Evolutionary conservation across 768 basidiomycete species (phyloP).

Genomic region (Lanmaoa pseudosensibilis): DNA sequence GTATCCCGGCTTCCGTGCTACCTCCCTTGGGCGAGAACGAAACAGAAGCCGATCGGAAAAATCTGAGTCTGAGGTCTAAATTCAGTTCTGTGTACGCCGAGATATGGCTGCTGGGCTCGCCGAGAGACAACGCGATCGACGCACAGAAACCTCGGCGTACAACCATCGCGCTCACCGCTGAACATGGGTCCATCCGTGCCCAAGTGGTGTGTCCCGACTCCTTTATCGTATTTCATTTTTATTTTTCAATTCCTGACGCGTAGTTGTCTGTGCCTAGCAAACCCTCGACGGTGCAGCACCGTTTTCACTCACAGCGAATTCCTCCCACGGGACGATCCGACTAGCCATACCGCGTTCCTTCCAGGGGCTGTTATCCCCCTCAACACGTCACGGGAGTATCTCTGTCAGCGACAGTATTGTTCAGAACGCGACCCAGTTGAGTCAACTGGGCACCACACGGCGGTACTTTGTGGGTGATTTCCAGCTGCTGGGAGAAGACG

Average conservation of each 20-base stretch:
- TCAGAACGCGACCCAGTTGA: slow-evolving; percentile 20
- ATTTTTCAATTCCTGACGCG: neutral
- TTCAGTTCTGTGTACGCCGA: slow-evolving; percentile 41
- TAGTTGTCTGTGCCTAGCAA: slow-evolving; percentile 1
- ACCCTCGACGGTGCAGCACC: slow-evolving; percentile 13
- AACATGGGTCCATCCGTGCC: slow-evolving; percentile 15
- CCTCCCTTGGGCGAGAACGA: slow-evolving; percentile 38
- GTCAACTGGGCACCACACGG: slow-evolving; percentile 16
- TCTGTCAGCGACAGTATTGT: slow-evolving; percentile 14
- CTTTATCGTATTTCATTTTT: no score
- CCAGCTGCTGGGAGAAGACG: slow-evolving; percentile 7
- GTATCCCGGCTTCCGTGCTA: slow-evolving; percentile 40
- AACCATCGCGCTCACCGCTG: slow-evolving; percentile 21
- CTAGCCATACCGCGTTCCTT: slow-evolving; percentile 25
- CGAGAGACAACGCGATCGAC: neutral
- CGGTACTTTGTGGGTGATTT: slow-evolving; percentile 32
- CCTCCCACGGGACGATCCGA: slow-evolving; percentile 15
- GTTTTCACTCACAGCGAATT: slow-evolving; percentile 13
- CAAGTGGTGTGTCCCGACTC: slow-evolving; percentile 27
- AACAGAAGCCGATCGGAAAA: slow-evolving; percentile 40
- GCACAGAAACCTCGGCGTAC: slow-evolving; percentile 17
- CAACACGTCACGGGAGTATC: slow-evolving; percentile 20
- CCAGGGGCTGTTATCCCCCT: slow-evolving; percentile 17
- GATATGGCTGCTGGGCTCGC: slow-evolving; percentile 35
- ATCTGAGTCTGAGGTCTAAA: slow-evolving; percentile 36